Evolutionary conservation across 208 protist species (phyloP).

Genomic region (Acanthamoeba pearcei): DNA sequence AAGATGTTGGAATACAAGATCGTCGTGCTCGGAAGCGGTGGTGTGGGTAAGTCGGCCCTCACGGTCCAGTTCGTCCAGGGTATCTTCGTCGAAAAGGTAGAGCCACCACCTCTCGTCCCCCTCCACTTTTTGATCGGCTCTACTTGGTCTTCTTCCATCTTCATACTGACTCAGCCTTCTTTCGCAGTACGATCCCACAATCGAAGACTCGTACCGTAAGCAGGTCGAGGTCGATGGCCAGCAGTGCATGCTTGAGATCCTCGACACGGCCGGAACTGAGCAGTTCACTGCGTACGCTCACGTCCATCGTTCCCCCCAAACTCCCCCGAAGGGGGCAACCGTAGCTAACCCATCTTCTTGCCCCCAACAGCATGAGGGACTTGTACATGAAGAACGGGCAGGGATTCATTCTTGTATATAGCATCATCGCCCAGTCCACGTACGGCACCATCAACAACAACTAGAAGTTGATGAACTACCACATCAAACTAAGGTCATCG

Average conservation of each 20-base stretch:
- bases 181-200: constrained; percentile 84
- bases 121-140: too few relatives aligned
- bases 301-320: neutral
- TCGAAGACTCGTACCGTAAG: constrained; percentile 86
- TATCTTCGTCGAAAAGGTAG: constrained; percentile 85
- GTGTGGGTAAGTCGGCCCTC: constrained; percentile 86
- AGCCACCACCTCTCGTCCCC: too few relatives aligned
- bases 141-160: too few relatives aligned
- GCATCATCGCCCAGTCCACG: constrained; percentile 87
- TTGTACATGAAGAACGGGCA: constrained; percentile 92
- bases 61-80: constrained; percentile 74
- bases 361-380: constrained; percentile 86
- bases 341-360: too few relatives aligned
- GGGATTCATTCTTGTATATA: constrained; percentile 91
- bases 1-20: constrained; percentile 84
- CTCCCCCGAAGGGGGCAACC: too few relatives aligned
- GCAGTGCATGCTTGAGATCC: constrained; percentile 90
- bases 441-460: constrained; percentile 82
- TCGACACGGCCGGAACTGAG: constrained; percentile 84
- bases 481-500: too few relatives aligned
- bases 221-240: constrained; percentile 88
- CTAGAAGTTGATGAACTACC: too few relatives aligned
- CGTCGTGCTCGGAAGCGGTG: constrained; percentile 88
- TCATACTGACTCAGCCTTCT: too few relatives aligned
- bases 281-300: constrained; percentile 39